These are phyloP conservation scores for Cylindrotheca fusiformis DNA, from an alignment of 108 stramenopile species.

Conservation along the genomic window DNA sequence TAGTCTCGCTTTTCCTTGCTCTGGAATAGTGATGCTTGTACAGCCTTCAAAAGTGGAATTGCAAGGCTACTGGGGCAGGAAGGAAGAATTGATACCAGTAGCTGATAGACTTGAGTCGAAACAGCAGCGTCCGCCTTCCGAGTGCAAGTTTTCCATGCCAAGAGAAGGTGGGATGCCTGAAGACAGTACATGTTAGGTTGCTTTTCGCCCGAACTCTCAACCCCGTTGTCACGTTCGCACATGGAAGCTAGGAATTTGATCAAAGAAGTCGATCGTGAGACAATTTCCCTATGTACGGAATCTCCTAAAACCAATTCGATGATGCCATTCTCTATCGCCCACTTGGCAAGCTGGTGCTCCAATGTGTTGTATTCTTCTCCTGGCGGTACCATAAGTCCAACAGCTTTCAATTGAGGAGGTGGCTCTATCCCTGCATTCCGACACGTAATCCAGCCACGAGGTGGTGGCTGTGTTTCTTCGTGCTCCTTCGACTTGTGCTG, in stretches of 20 bases:
- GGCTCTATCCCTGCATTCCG: slow-evolving; percentile 70
- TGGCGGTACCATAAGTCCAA: slow-evolving; percentile 71
- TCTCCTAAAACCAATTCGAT: slow-evolving; percentile 82
- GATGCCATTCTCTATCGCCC: slow-evolving; percentile 84
- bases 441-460: slow-evolving; percentile 80
- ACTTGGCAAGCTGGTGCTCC: slow-evolving; percentile 74
- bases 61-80: slow-evolving; percentile 65
- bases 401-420: slow-evolving; percentile 57
- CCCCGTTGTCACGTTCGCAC: slow-evolving; percentile 47
- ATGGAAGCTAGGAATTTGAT: slow-evolving; percentile 84
- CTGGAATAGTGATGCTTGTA: slow-evolving; percentile 47
- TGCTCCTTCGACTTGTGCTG: slow-evolving; percentile 87
- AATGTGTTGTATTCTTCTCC: slow-evolving; percentile 77
- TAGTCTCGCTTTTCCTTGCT: slow-evolving; percentile 42
- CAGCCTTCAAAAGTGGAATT: slow-evolving; percentile 68
- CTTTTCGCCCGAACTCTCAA: slow-evolving; percentile 1
- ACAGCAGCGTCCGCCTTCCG: slow-evolving; percentile 78
- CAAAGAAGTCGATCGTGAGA: slow-evolving; percentile 62
- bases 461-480: slow-evolving; percentile 79
- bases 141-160: slow-evolving; percentile 87
- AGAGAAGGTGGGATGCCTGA: slow-evolving; percentile 62
- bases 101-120: slow-evolving; percentile 75
- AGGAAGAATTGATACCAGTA: slow-evolving; percentile 80
- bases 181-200: slow-evolving; percentile 63
- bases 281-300: slow-evolving; percentile 81